Percentiles rank a stretch among this genome's conserved stretches.
Conservation (phyloP, 768 basidiomycete species). For the Daedalea quercina region DNA sequence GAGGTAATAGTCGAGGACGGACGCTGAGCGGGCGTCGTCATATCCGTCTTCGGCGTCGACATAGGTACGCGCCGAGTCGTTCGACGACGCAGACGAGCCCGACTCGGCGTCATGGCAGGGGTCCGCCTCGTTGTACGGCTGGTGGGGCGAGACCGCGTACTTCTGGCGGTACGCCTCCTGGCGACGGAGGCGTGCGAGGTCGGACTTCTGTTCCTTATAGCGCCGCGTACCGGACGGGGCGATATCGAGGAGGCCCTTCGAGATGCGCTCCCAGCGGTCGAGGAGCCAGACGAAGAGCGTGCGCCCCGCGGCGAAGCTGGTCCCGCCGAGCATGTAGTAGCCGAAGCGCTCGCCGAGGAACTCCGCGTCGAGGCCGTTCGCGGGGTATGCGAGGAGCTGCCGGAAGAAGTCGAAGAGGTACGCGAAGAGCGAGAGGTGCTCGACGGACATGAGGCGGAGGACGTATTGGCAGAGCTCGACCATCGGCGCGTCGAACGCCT, state of each 20-base stretch:
- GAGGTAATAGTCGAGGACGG: not conserved
- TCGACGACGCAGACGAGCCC: no score
- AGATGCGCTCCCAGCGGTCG: constrained; percentile 11
- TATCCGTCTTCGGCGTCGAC: no score
- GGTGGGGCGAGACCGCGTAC: no score
- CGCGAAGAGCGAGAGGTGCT: constrained; percentile 33
- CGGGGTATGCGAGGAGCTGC: constrained; percentile 43
- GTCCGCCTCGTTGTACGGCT: no score
- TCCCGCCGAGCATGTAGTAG: constrained; percentile 31
- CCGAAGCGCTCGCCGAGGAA: constrained; percentile 43
- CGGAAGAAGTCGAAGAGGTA: constrained; percentile 45
- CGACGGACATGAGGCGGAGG: constrained; percentile 41
- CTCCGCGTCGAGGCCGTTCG: constrained; percentile 40
- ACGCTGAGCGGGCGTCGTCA: no score
- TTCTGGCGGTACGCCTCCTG: not conserved
- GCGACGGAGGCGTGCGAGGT: not conserved
- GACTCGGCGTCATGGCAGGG: no score
- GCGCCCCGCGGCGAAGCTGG: constrained; percentile 5
- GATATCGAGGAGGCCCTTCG: constrained; percentile 7
- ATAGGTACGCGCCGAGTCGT: no score
- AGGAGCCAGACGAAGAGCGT: constrained; percentile 27
- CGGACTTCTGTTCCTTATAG: not conserved
- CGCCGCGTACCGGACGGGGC: not conserved
- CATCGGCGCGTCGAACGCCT: constrained; percentile 26
- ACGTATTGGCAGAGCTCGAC: constrained; percentile 38